Percentiles rank a stretch among this genome's conserved stretches.
phyloP scores from a whole-genome alignment of 2,329 filamentous ascomycete species.

The Aureobasidium melanogenum region DNA sequence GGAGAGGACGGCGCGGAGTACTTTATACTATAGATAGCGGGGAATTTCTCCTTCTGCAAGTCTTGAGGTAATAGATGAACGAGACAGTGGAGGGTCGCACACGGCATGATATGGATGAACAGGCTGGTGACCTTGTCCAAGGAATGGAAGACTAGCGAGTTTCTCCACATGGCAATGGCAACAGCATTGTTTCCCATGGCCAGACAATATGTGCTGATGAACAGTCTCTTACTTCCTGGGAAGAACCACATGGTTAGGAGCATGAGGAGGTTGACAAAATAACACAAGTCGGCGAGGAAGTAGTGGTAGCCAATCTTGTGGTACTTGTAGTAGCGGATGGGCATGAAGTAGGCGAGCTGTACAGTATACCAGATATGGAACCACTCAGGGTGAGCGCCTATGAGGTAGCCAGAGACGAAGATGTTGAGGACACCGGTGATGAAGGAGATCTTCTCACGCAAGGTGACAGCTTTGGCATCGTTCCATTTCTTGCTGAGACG shows the following conservation, averaged over 20 bases:
- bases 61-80: conserved; percentile 68
- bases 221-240: conserved; percentile 78
- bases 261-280: conserved; percentile 88
- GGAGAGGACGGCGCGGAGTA: conserved; percentile 58
- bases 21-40: conserved; percentile 77
- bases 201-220: conserved; percentile 86
- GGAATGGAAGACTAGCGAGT: conserved; percentile 95
- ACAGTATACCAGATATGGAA: conserved; percentile 80
- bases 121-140: conserved; percentile 94
- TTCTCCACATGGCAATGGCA: conserved; percentile 98
- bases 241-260: conserved; percentile 83
- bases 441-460: conserved; percentile 90
- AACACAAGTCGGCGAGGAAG: conserved; percentile 93
- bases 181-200: conserved; percentile 95
- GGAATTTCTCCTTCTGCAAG: conserved; percentile 62
- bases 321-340: conserved; percentile 86
- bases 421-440: conserved; percentile 96
- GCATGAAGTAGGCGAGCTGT: conserved; percentile 76
- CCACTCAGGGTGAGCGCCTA: conserved; percentile 74
- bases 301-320: conserved; percentile 90
- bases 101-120: conserved; percentile 99
- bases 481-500: conserved; percentile 79
- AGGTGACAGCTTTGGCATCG: conserved; percentile 76
- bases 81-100: conserved; percentile 82
- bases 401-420: conserved; percentile 89